These are phyloP conservation scores for Geotrichum histeridarum DNA, from an alignment of 1,139 yeast species.

Conservation along the genomic window DNA sequence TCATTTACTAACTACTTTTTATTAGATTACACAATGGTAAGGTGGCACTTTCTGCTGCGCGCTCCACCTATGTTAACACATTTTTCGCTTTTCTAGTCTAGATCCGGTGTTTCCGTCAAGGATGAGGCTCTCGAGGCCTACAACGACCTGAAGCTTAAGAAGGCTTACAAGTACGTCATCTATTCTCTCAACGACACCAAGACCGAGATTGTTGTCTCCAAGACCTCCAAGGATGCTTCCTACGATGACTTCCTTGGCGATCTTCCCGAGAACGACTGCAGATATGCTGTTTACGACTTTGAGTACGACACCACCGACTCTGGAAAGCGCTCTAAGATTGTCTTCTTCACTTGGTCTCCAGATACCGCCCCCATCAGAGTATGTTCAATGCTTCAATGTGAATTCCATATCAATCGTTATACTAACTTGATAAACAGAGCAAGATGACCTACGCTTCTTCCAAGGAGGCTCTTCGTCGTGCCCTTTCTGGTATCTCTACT, in stretches of 20 bases:
- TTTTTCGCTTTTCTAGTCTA: slow-evolving; percentile 9
- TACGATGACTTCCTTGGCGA: slow-evolving; percentile 82
- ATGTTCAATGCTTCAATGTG: slow-evolving; percentile 1
- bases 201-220: slow-evolving; percentile 86
- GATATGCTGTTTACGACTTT: slow-evolving; percentile 94
- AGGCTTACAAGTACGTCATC: slow-evolving; percentile 73
- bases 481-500: slow-evolving; percentile 87
- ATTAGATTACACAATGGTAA: slow-evolving; percentile 10
- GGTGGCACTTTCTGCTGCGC: background rate
- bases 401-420: background rate
- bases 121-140: slow-evolving; percentile 90
- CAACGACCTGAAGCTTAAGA: slow-evolving; percentile 93
- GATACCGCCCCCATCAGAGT: slow-evolving; percentile 81
- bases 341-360: slow-evolving; percentile 95
- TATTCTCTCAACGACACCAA: slow-evolving; percentile 75
- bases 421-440: slow-evolving; percentile 35
- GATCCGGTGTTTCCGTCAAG: slow-evolving; percentile 68
- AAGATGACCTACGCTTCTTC: slow-evolving; percentile 98
- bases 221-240: slow-evolving; percentile 65
- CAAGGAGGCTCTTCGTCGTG: slow-evolving; percentile 95
- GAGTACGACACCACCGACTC: slow-evolving; percentile 87
- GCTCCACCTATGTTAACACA: background rate
- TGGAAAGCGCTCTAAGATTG: slow-evolving; percentile 90
- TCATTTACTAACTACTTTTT: background rate
- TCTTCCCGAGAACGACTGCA: slow-evolving; percentile 93